Evolutionary conservation across 208 protist species (phyloP), one percentile per base, ranked within the genome.

Genomic region (Trypanosoma rangeli): DNA sequence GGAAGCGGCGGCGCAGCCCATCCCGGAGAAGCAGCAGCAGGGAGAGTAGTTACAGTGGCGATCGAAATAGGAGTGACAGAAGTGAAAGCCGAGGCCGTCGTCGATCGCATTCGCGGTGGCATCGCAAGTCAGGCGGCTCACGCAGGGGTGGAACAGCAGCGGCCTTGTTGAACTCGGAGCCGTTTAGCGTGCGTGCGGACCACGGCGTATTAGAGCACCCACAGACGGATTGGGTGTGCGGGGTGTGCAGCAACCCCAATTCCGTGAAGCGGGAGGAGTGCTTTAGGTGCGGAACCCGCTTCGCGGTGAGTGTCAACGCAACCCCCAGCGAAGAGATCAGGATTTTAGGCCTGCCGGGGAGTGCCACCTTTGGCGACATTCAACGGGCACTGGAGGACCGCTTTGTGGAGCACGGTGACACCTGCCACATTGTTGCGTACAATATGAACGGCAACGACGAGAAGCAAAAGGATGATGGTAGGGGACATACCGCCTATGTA

Each of bases 191-290:
- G n/a, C 16, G 42, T 2, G 50, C 59, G 5, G 58, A 22, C 20
- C 16, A 22, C 33, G 68, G 50, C 24, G 48, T 68, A 15, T 56
- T 76, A 48, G 64, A 58, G 18, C 73, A 53, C 5, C 86, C 89
- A 0, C 50, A 35, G 15, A 64, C 66, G 5, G 90, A 93, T 54
- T 95, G 90, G 90, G 71, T 85, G n/a, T 95, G 90, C 62, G 82
- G 81, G 15, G 84, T 95, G 31, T 95, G 90, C 74, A 90, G 87
- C 69, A 95, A 95, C 63, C 79, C 80, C 50, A 95, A 95, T 70
- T 92, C 87, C 0, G 46, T 65, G 48, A 68, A 86, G 63, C 86
- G 90, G 8, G 64, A 77, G 26, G 69, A 64, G 26, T 95, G 90
- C 74, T 93, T 83, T 58, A 79, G 90, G 24, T 95, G 90, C 72